Evolutionary conservation across 768 basidiomycete genomes (phyloP).

Genomic region (Lactifluus hygrophoroides): DNA sequence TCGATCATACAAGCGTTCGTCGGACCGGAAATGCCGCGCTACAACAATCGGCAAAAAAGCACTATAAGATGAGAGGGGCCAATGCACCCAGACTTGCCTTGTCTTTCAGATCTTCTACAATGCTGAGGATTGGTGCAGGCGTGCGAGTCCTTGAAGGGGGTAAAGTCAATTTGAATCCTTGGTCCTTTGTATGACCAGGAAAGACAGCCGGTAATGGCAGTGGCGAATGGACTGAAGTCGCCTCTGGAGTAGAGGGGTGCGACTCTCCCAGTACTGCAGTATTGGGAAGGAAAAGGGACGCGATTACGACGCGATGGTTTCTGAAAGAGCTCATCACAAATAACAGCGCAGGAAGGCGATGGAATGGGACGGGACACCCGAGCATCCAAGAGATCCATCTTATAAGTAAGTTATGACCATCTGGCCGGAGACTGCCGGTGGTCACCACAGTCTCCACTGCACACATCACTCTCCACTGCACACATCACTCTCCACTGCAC

Average conservation of each 20-base stretch:
- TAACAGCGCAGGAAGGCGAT: background rate
- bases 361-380: background rate
- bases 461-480: no score
- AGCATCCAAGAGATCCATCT: background rate
- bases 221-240: constrained; percentile 19
- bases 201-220: constrained; percentile 17
- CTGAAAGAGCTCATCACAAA: constrained; percentile 59
- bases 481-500: no score
- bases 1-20: background rate
- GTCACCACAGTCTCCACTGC: background rate
- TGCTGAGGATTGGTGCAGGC: constrained; percentile 48
- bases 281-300: constrained; percentile 76
- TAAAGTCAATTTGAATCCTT: constrained; percentile 16
- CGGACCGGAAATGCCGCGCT: constrained; percentile 5
- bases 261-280: constrained; percentile 60
- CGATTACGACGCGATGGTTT: constrained; percentile 68
- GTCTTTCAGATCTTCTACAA: constrained; percentile 70
- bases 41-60: no score
- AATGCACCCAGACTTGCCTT: constrained; percentile 38
- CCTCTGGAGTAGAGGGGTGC: constrained; percentile 42
- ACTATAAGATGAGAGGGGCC: no score
- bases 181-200: constrained; percentile 7
- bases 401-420: background rate
- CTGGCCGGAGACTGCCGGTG: constrained; percentile 9
- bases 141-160: constrained; percentile 21